A percentile compares a stretch with the other conserved stretches of the same genome.
Conservation (phyloP, 805 yeast genomes). For the Barnettozyma sucrosica region DNA sequence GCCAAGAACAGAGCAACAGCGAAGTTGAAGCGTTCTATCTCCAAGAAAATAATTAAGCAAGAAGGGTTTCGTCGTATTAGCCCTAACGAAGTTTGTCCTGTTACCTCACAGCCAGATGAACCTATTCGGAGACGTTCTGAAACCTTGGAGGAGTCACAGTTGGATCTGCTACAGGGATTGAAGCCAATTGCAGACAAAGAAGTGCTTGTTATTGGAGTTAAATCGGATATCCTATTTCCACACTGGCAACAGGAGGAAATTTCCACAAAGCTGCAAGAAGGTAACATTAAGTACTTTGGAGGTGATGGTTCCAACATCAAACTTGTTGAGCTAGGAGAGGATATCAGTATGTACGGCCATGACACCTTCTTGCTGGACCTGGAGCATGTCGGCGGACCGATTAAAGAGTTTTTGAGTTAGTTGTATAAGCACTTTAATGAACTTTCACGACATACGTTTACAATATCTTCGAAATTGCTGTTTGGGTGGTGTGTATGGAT, state of each 20-base stretch:
- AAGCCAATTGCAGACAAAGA: constrained; percentile 54
- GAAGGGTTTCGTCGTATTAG: constrained; percentile 16
- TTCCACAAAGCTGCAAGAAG: constrained; percentile 46
- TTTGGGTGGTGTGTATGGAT: neutral
- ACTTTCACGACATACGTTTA: neutral
- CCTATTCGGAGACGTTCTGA: constrained; percentile 42
- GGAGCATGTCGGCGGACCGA: constrained; percentile 75
- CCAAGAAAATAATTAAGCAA: constrained; percentile 27
- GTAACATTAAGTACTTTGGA: constrained; percentile 23
- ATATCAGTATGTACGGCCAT: constrained; percentile 80
- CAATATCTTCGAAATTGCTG: neutral
- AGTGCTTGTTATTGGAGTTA: constrained; percentile 83
- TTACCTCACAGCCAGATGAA: constrained; percentile 47
- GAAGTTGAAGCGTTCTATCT: constrained; percentile 34
- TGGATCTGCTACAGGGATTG: constrained; percentile 66
- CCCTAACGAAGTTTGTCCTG: constrained; percentile 29
- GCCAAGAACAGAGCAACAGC: constrained; percentile 40
- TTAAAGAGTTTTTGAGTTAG: constrained; percentile 51
- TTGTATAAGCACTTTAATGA: neutral
- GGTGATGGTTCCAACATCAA: constrained; percentile 38
- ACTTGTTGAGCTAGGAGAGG: constrained; percentile 71
- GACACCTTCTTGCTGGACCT: constrained; percentile 82
- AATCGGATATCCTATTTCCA: constrained; percentile 86
- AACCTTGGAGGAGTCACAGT: constrained; percentile 48
- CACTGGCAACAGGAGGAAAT: constrained; percentile 92